Percentiles rank a stretch among this genome's conserved stretches.
phyloP scores from a whole-genome alignment of 768 basidiomycete species.

The Tricholoma terreum region DNA sequence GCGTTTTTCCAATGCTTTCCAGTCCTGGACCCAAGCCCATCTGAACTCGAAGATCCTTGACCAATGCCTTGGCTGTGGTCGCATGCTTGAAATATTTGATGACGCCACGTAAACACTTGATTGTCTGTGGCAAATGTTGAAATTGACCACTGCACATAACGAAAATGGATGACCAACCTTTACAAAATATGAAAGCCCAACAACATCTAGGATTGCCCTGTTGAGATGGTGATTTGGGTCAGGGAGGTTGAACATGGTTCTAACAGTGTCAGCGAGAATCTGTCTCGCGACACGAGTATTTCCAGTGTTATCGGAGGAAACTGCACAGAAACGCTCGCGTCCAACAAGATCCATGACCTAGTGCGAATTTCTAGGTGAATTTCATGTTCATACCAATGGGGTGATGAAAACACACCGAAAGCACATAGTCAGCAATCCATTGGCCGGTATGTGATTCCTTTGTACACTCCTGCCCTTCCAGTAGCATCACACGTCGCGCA shows the following conservation, averaged over 20 bases:
- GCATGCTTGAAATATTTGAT: background rate
- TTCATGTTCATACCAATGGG: no score
- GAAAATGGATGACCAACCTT: background rate
- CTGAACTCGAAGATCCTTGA: background rate
- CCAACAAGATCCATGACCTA: background rate
- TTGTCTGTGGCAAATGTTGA: background rate
- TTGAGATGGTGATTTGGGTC: background rate
- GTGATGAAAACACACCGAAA: no score
- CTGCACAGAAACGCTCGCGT: background rate
- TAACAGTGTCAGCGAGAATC: background rate
- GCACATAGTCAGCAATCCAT: background rate
- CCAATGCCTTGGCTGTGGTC: background rate
- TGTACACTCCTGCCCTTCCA: background rate
- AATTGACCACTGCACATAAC: no score
- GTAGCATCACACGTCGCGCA: background rate
- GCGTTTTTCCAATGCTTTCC: background rate
- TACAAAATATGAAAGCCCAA: background rate
- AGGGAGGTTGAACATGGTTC: background rate
- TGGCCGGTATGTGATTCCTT: background rate
- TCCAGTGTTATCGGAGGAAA: background rate
- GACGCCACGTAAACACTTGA: background rate
- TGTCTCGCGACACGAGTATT: background rate
- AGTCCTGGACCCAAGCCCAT: background rate
- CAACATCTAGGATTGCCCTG: background rate
- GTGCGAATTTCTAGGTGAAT: no score